Evolutionary conservation across 495 filamentous ascomycete genomes (phyloP), one percentile per base, ranked within the genome.

Genomic region (Aspergillus ostianus): DNA sequence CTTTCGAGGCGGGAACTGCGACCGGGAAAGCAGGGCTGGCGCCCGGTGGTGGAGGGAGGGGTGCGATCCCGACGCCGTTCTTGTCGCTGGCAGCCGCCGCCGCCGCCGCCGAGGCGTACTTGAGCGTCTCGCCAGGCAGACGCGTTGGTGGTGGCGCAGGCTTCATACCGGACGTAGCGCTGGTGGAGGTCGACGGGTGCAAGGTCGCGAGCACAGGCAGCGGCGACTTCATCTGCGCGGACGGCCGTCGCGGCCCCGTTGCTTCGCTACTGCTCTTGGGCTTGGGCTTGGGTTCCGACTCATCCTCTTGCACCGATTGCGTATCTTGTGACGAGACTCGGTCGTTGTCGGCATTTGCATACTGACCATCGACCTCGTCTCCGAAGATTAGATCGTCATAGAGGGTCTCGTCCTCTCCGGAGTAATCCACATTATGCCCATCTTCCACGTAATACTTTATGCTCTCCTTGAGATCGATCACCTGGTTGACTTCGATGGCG

Each of bases 371-470:
- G 58, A 87, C 79, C 63, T 98, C 95, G 60, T 95, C 93, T 51
- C 91, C 86, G 27, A 98, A 85, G 64, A 92, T 88, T 51, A 98
- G 79, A 53, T 97, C 95, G 67, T 98, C 95, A 71, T 98, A 98
- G 60, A 98, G 87, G n/a, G 77, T 82, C 52, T 98, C 93, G 65
- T 98, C 91, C 64, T 97, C 92, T 63, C 90, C 83, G 18, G 74
- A 77, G 75, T 89, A 98, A 64, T 98, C 95, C 36, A 88, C 78
- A 56, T 89, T 91, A 73, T 89, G 87, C 66, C 92, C 91, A 68
- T 92, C 91, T 56, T 94, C 86, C 53, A 98, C 91, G 72, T 98
- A 98, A 76, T 97, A 96, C 63, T 85, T 86, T 73, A 98, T 98
- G 67, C 85, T 86, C 59, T 98, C 95, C 73, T 97, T 90, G 18